A percentile compares a stretch with the other conserved stretches of the same genome.
Evolutionary conservation across 1,284 basidiomycete species (phyloP).

Genomic region (Marasmius fiardii): DNA sequence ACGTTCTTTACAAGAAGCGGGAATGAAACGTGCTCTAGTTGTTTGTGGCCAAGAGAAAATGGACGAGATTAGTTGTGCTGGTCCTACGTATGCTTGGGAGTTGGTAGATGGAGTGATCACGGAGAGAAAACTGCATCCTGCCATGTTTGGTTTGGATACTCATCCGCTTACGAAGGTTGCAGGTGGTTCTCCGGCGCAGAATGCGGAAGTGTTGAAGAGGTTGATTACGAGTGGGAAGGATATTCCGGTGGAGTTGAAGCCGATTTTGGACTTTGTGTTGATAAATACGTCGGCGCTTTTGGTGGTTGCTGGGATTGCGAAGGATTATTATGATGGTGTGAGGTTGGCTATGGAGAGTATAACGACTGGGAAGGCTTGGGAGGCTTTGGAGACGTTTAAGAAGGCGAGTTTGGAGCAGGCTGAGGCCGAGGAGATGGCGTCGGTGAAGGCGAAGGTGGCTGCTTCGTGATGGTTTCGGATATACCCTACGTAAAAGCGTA

Average conservation of each 20-base stretch:
- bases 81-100: constrained; percentile 78
- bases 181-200: constrained; percentile 73
- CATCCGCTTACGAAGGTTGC: constrained; percentile 73
- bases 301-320: constrained; percentile 73
- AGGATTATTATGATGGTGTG: constrained; percentile 72
- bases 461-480: too few relatives aligned
- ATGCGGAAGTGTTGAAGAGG: constrained; percentile 62
- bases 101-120: constrained; percentile 52
- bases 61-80: constrained; percentile 94
- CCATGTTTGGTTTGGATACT: constrained; percentile 69
- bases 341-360: constrained; percentile 72
- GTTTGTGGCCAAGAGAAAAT: constrained; percentile 92
- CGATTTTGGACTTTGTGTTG: constrained; percentile 80
- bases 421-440: too few relatives aligned
- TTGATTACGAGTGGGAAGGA: constrained; percentile 53
- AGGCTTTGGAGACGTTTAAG: constrained; percentile 55
- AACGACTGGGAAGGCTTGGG: constrained; percentile 70
- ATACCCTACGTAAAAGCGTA: too few relatives aligned
- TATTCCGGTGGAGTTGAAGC: constrained; percentile 48
- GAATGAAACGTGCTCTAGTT: constrained; percentile 83
- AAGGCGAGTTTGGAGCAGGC: background rate
- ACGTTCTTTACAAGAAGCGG: constrained; percentile 62
- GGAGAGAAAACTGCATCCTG: constrained; percentile 48
- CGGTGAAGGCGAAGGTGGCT: too few relatives aligned
- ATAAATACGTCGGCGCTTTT: constrained; percentile 84